Evolutionary conservation across 345 rosid genomes (phyloP), one percentile per base, ranked within the genome.

Genomic region (Eucalyptus coolabah): DNA sequence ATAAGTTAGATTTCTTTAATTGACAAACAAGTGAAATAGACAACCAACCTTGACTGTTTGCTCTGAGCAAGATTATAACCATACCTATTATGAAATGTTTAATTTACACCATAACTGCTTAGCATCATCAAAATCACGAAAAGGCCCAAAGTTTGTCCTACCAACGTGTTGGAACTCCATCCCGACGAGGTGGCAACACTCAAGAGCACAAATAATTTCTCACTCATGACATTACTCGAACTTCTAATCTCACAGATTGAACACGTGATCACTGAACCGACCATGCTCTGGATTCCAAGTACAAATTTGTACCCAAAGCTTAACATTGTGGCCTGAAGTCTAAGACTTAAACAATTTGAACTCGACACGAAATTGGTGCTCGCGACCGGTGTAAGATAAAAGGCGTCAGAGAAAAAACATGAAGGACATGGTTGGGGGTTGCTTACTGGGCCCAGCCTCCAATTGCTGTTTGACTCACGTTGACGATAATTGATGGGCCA

Each of bases 41-140:
- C 6, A 3, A 21, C 9, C 4, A 21, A 1, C 9, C 16, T 77
- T 37, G 5, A 72, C 15, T 1, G 8, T 19, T 0, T 9, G 1
- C 82, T 1, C 28, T 19, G 37, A 10, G 8, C 83, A 37, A 19
- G 45, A 72, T 72, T 44, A 5, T 77, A 40, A 16, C 8, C 28
- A 12, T 21, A 0, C 47, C 5, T 37, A 14, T 40, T 37, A 77
- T 21, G 28, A 21, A 5, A 10, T 40, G 16, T 77, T 40, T 10
- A 14, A 40, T 77, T 21, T 12, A 21, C 3, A 2, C 45, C 28
- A 37, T 21, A 15, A 72, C 4, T 3, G 7, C 15, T 37, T 7
- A 7, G 8, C 12, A 40, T 21, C 7, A 21, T 8, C 28, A 30
- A 2, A 11, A 40, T 14, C 47, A 11, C 5, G 40, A 65, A 11